These are phyloP conservation scores for Pleurostoma richardsiae DNA, from an alignment of 2,329 filamentous ascomycete genomes.

Conservation along the genomic window DNA sequence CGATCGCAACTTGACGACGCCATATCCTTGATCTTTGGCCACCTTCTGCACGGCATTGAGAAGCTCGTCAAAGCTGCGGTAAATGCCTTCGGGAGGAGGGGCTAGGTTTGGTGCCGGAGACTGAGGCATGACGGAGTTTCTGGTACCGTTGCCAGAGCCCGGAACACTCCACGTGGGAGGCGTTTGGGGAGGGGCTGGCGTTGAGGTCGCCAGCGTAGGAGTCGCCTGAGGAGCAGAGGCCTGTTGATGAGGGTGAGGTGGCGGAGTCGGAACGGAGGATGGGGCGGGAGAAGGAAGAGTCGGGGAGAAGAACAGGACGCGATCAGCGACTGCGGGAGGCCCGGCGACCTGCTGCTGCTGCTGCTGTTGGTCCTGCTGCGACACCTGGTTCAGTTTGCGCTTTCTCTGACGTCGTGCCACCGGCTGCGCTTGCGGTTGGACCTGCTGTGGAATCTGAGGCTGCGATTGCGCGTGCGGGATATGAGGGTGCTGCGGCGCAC, in stretches of 20 bases:
- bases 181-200: slow-evolving; percentile 8
- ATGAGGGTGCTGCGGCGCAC: slow-evolving; percentile 4
- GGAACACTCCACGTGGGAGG: slow-evolving; percentile 10
- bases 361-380: slow-evolving; percentile 15
- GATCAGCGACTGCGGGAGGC: slow-evolving; percentile 3
- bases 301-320: slow-evolving; percentile 8
- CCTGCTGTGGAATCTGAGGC: neutral
- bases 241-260: neutral
- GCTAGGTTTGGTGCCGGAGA: slow-evolving; percentile 42
- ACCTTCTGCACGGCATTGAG: slow-evolving; percentile 52
- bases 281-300: slow-evolving; percentile 8
- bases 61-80: slow-evolving; percentile 53
- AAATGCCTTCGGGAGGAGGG: slow-evolving; percentile 57
- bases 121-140: slow-evolving; percentile 33
- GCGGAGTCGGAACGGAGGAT: slow-evolving; percentile 1
- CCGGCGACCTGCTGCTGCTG: slow-evolving; percentile 9
- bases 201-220: slow-evolving; percentile 7
- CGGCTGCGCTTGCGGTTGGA: slow-evolving; percentile 3
- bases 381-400: slow-evolving; percentile 7
- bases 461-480: neutral
- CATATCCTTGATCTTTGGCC: slow-evolving; percentile 58
- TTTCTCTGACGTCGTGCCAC: slow-evolving; percentile 9
- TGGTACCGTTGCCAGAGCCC: slow-evolving; percentile 17
- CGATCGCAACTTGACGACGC: slow-evolving; percentile 57
- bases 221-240: slow-evolving; percentile 5